phyloP scores from a whole-genome alignment of 768 basidiomycete genomes.

The Termitomyces sp. region DNA sequence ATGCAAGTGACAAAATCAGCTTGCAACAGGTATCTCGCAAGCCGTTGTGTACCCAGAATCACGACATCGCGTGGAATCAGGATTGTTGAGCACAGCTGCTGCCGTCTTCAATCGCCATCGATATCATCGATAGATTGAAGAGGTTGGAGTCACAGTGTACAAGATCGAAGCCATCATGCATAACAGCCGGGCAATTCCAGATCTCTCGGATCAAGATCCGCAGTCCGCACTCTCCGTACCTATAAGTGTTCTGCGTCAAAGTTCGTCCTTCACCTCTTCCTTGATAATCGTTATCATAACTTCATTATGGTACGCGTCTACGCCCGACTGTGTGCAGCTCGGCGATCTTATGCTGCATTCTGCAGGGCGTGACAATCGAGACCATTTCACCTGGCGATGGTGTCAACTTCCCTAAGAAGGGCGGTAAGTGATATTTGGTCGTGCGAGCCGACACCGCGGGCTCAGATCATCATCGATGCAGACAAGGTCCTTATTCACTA shows the following conservation, averaged over 20 bases:
- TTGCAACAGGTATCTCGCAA: neutral
- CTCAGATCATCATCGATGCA: conserved; percentile 25
- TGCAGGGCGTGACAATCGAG: conserved; percentile 68
- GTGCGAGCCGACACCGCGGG: neutral
- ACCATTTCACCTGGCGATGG: conserved; percentile 56
- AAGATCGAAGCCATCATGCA: conserved; percentile 13
- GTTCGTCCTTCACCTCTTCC: conserved; percentile 23
- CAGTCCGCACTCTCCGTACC: conserved; percentile 44
- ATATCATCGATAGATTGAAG: conserved; percentile 12
- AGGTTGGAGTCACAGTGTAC: neutral
- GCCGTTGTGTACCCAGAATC: neutral
- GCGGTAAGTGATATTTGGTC: conserved; percentile 45
- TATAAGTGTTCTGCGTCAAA: conserved; percentile 37
- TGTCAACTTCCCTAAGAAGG: conserved; percentile 54
- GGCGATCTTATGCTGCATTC: conserved; percentile 8
- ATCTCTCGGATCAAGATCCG: conserved; percentile 74
- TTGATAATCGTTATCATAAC: conserved; percentile 27
- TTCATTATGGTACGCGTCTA: conserved; percentile 27
- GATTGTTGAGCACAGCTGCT: conserved; percentile 5
- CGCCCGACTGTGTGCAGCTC: conserved; percentile 13
- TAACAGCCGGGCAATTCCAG: conserved; percentile 29
- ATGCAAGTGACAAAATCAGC: neutral
- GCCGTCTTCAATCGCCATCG: conserved; percentile 13
- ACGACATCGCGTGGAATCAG: neutral
- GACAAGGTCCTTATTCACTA: conserved; percentile 78